Base-by-base conservation (phyloP, 345 rosid genomes). In the Kandelia obovata region DNA sequence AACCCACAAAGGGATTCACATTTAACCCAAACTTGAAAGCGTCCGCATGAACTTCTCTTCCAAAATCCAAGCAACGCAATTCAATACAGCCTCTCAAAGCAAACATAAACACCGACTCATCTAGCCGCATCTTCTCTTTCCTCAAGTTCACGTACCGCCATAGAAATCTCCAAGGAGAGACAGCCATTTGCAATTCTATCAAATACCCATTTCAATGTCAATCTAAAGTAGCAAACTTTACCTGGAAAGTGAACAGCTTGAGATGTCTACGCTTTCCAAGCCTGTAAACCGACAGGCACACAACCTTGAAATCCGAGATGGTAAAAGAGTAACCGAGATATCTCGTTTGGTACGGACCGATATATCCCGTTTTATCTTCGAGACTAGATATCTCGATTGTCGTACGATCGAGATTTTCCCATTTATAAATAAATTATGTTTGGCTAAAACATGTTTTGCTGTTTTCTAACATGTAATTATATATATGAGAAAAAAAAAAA, bases 11-110 rank as follows among this genome's bases (percentile, higher is more conserved):
- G 5, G 56, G 32, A 57, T 68, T 20, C 11, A 7, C 60, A 59
- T 61, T 68, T 16, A 65, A 61, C 6, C 77, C 79, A 66, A 75
- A 62, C 75, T 79, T 75, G 20, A 68, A 47, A 56, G 70, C 67
- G 66, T 80, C 80, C 23, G 56, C 71, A 66, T 80, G 83, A 60
- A 76, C 65, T 52, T 64, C 70, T 76, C 56, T 64, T 8, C 78
- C 80, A 64, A 80, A 76, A 60, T 51, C 62, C 35, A 66, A 62
- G 53, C 64, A 31, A 16, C 71, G 70, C 68, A 76, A 46, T 64
- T 73, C 66, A 70, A 53, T 28, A 35, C 80, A 80, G 55, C 78
- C 71, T 58, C 76, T 76, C 62, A 73, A 63, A 67, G 67, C 20
- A 39, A 70, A 70, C 56, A 66, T 62, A 63, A 70, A 53, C 61